Evolutionary conservation across 495 filamentous ascomycete species (phyloP).

Genomic region (Hyphodiscus hymeniophilus): DNA sequence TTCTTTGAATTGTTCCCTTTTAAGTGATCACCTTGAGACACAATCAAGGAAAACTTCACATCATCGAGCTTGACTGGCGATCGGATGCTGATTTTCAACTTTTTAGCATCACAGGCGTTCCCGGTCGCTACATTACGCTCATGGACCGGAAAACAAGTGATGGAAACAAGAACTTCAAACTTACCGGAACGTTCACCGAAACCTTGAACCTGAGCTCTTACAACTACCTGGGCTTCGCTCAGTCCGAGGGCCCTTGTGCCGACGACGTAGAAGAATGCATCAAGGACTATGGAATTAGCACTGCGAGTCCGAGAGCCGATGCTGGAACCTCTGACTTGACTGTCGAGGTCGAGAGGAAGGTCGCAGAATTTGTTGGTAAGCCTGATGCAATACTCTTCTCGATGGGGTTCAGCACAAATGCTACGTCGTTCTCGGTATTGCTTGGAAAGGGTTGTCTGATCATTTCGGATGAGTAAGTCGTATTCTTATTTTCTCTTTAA

Average conservation of each 20-base stretch:
- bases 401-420: conserved; percentile 95
- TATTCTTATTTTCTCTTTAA: too few relatives aligned
- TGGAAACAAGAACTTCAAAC: conserved; percentile 74
- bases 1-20: too few relatives aligned
- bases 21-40: too few relatives aligned
- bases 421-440: conserved; percentile 77
- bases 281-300: conserved; percentile 69
- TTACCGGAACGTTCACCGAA: conserved; percentile 83
- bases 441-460: conserved; percentile 85
- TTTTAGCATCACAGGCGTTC: conserved; percentile 88
- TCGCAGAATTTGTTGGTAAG: conserved; percentile 87
- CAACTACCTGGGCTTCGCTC: conserved; percentile 96
- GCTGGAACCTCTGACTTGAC: conserved; percentile 79
- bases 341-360: conserved; percentile 76
- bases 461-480: conserved; percentile 89
- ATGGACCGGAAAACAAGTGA: conserved; percentile 79
- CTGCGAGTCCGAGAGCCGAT: conserved; percentile 71
- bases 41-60: too few relatives aligned
- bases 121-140: conserved; percentile 84
- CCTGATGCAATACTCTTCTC: conserved; percentile 89
- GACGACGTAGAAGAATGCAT: conserved; percentile 86
- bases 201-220: conserved; percentile 97
- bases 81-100: too few relatives aligned
- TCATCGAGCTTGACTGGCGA: too few relatives aligned
- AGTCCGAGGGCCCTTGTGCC: conserved; percentile 91